Evolutionary conservation across 768 basidiomycete species (phyloP), one percentile per base, ranked within the genome.

Genomic region (Termitomyces sp.): DNA sequence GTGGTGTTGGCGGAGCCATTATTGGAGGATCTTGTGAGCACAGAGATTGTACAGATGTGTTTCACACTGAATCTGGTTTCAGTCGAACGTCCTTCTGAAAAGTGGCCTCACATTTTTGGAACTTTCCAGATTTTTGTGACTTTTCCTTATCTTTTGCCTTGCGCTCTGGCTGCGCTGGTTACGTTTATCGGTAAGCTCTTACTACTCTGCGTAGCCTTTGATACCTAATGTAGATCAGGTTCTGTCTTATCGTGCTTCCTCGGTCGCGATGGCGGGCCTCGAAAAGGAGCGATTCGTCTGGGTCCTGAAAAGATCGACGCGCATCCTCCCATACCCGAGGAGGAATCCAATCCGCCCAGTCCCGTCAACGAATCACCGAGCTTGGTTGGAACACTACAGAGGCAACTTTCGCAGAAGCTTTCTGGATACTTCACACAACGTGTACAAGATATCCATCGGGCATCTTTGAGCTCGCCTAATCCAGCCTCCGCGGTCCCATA

Each of bases 101-200:
- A 97, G 69, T 96, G 92, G 87, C 93, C 95, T 2, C 74, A 77
- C 1, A 70, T 84, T 4, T 96, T 96, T 71, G 81, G 77, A 50
- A 75, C 83, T 26, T 66, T 86, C 5, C 76, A 81, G 2, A 65
- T 98, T 23, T 91, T 98, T 69, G 79, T 83, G 28, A 77, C 76
- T 7, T 94, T 91, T 69, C 97, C 97, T 1, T 99, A 99, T 70
- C 82, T 98, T 41, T 78, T 99, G 16, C 95, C 97, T 1, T 93
- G 91, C 67, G 75, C 79, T 20, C 72, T 95, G 49, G 94, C 94
- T 36, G 86, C 89, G 2, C 74, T 79, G 9, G 81, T 98, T 50
- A 93, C 93, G 7, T 72, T 92, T 58, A 77, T 77, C 44, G 91
- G 91, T 89, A 64, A 59, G 79, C 62, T 56, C 48, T 50, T 63